phyloP scores from a whole-genome alignment of 345 rosid genomes.

The Aquilaria sinensis region DNA sequence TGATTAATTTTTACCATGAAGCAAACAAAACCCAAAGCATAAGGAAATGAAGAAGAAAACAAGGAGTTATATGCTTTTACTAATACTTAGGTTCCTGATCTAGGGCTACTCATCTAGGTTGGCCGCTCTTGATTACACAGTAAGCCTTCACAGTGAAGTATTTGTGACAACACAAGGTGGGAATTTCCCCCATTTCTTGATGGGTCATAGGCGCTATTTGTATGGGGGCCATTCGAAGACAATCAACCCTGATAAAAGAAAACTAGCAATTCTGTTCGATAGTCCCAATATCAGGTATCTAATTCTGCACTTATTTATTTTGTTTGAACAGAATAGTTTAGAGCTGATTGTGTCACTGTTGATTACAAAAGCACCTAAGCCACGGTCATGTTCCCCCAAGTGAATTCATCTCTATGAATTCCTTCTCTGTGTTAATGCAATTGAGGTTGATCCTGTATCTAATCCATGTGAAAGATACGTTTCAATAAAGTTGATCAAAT shows the following conservation, averaged over 20 bases:
- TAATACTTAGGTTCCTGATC: constrained; percentile 26
- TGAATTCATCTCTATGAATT: too few species aligned
- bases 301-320: neutral
- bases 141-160: constrained; percentile 93
- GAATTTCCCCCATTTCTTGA: constrained; percentile 94
- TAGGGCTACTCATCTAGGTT: constrained; percentile 87
- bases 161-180: constrained; percentile 99
- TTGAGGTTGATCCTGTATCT: too few species aligned
- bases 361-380: too few species aligned
- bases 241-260: constrained; percentile 85
- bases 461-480: too few species aligned
- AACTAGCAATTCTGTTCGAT: constrained; percentile 81
- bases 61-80: constrained; percentile 4
- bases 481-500: too few species aligned
- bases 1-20: neutral
- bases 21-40: neutral
- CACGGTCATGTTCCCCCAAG: too few species aligned
- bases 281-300: constrained; percentile 63
- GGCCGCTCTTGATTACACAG: constrained; percentile 92
- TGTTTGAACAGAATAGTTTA: constrained; percentile 8
- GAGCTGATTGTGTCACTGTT: too few species aligned
- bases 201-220: constrained; percentile 88
- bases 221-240: constrained; percentile 92
- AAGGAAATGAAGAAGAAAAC: neutral
- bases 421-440: too few species aligned